A percentile compares a stretch with the other conserved stretches of the same genome.
Evolutionary conservation across 2,329 filamentous ascomycete species (phyloP).

Genomic region (Lachnellula occidentalis): DNA sequence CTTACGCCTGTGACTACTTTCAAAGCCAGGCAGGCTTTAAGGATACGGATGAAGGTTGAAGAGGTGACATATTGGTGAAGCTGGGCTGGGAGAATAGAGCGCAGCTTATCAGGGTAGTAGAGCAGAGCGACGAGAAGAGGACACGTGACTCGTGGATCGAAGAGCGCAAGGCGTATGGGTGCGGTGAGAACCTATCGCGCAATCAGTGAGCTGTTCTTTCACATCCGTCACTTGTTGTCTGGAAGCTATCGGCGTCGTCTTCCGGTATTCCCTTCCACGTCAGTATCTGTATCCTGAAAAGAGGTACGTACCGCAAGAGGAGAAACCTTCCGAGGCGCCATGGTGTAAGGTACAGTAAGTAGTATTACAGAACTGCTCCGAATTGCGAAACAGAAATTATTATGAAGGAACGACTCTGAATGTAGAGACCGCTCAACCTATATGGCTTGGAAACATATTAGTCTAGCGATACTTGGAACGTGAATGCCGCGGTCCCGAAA

Average conservation of each 20-base stretch:
- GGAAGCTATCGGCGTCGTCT: too few species aligned
- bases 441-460: too few species aligned
- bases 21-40: conserved; percentile 40
- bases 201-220: background rate
- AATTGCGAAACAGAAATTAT: too few species aligned
- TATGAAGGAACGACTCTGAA: too few species aligned
- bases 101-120: conserved; percentile 23
- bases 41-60: conserved; percentile 9
- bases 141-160: conserved; percentile 17
- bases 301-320: background rate
- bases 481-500: too few species aligned
- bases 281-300: too few species aligned
- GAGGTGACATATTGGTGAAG: conserved; percentile 18
- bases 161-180: conserved; percentile 8
- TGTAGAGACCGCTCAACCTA: too few species aligned
- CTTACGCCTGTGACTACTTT: conserved; percentile 45
- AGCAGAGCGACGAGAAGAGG: conserved; percentile 21
- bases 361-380: background rate
- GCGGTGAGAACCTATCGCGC: background rate
- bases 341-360: background rate
- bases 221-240: background rate
- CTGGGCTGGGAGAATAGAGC: conserved; percentile 14
- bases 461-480: too few species aligned
- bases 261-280: too few species aligned
- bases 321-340: background rate